phyloP scores from a whole-genome alignment of 129 eudicot species.

The Gnaphalium uliginosum region DNA sequence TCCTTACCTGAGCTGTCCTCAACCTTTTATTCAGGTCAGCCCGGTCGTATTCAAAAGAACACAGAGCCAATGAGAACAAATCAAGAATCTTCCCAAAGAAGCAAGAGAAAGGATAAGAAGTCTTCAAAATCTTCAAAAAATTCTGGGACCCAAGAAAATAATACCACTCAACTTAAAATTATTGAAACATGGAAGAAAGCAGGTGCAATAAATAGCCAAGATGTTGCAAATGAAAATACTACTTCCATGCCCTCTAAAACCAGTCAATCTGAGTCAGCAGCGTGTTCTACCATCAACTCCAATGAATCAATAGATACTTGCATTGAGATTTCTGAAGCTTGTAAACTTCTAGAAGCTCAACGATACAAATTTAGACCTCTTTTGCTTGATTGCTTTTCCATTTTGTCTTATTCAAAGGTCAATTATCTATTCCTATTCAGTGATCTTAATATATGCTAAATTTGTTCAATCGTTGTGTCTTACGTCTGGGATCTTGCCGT shows the following conservation, averaged over 20 bases:
- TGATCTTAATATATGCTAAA: conserved; percentile 21
- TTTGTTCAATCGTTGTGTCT: conserved; percentile 4
- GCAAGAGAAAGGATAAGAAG: conserved; percentile 44
- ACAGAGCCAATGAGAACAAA: conserved; percentile 39
- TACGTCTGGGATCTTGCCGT: conserved; percentile 8
- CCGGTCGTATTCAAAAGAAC: conserved; percentile 40
- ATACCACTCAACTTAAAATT: conserved; percentile 58
- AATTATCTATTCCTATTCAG: conserved; percentile 1
- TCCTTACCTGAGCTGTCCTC: conserved; percentile 62
- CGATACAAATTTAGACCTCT: conserved; percentile 80
- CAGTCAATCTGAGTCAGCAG: conserved; percentile 44
- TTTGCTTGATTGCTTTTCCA: conserved; percentile 54
- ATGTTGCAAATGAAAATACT: conserved; percentile 41
- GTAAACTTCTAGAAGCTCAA: conserved; percentile 63
- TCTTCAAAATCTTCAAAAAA: conserved; percentile 41
- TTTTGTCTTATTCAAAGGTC: conserved; percentile 66
- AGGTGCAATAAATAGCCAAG: conserved; percentile 49
- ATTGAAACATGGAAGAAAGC: conserved; percentile 62
- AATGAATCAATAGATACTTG: conserved; percentile 40
- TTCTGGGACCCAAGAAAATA: conserved; percentile 45
- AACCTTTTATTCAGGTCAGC: conserved; percentile 32
- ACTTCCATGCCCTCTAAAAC: conserved; percentile 34
- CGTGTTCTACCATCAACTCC: conserved; percentile 38
- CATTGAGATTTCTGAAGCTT: conserved; percentile 53
- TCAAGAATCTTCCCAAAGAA: conserved; percentile 39